A percentile compares a stretch with the other conserved stretches of the same genome.
These are phyloP conservation scores for Pythium pyrilobum DNA, from an alignment of 352 stramenopile genomes.

Conservation along the genomic window DNA sequence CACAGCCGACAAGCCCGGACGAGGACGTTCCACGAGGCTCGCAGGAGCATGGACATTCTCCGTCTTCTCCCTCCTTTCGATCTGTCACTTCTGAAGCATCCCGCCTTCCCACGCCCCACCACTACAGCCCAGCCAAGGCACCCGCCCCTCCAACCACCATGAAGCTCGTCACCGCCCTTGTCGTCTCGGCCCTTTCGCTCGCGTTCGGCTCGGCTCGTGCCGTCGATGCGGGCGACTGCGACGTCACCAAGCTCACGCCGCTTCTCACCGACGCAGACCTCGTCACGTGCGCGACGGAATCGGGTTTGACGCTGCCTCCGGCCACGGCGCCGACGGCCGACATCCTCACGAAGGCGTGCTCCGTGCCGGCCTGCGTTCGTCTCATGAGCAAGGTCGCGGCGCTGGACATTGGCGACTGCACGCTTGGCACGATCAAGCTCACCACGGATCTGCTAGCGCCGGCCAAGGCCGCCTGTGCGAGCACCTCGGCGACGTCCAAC, in stretches of 20 bases:
- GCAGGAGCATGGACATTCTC: too few species aligned
- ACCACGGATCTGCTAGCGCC: slow-evolving; percentile 21
- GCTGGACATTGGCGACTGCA: slow-evolving; percentile 26
- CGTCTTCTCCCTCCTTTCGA: too few species aligned
- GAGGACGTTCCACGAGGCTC: too few species aligned
- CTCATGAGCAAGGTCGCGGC: slow-evolving; percentile 7
- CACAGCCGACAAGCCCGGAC: too few species aligned
- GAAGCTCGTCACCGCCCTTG: slow-evolving; percentile 11
- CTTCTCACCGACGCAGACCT: slow-evolving; percentile 11
- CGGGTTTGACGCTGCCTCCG: slow-evolving; percentile 13
- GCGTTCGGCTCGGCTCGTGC: slow-evolving; percentile 1
- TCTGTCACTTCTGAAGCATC: too few species aligned
- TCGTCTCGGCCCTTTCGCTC: not conserved
- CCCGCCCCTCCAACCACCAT: not conserved
- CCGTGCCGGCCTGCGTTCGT: not conserved
- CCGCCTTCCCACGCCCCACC: too few species aligned
- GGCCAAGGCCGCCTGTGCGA: slow-evolving; percentile 4
- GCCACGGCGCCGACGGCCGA: not conserved
- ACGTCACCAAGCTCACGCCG: slow-evolving; percentile 1
- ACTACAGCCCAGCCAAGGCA: too few species aligned
- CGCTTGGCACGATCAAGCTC: slow-evolving; percentile 11
- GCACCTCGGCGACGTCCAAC: not conserved
- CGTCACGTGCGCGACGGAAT: slow-evolving; percentile 2
- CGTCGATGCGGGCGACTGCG: slow-evolving; percentile 2
- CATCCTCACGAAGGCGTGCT: not conserved